phyloP scores from a whole-genome alignment of 2,329 filamentous ascomycete species.

The Aciculosporium take region DNA sequence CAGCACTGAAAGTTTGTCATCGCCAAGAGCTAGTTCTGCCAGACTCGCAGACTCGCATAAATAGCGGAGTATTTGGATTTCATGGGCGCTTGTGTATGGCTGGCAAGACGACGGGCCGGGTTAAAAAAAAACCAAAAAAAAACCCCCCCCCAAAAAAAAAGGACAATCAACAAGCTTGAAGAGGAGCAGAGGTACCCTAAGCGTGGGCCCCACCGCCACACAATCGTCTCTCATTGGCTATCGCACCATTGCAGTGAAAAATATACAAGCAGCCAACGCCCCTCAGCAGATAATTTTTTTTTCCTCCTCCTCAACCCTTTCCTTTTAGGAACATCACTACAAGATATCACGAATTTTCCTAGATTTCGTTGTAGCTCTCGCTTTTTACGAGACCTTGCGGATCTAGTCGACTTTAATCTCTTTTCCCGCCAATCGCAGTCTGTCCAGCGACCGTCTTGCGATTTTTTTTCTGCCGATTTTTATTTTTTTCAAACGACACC shows the following conservation, averaged over 20 bases:
- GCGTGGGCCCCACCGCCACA: constrained; percentile 7
- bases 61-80: neutral
- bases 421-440: constrained; percentile 18
- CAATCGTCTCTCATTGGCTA: constrained; percentile 10
- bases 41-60: neutral
- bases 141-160: constrained; percentile 3
- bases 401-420: constrained; percentile 29
- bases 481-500: constrained; percentile 12
- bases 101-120: neutral
- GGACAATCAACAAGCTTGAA: neutral
- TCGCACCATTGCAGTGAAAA: constrained; percentile 13
- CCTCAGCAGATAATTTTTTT: constrained; percentile 27
- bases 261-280: constrained; percentile 22
- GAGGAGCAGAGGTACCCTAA: constrained; percentile 12
- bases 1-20: too few relatives aligned
- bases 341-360: constrained; percentile 23
- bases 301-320: constrained; percentile 12
- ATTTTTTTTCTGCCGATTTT: too few relatives aligned
- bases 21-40: too few relatives aligned
- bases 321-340: constrained; percentile 18
- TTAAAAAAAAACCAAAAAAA: neutral
- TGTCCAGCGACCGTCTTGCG: constrained; percentile 21
- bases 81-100: neutral
- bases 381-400: constrained; percentile 30
- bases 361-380: constrained; percentile 27